Evolutionary conservation across 1,284 basidiomycete genomes (phyloP), one percentile per base, ranked within the genome.

Genomic region (Rhodotorula glutinis): DNA sequence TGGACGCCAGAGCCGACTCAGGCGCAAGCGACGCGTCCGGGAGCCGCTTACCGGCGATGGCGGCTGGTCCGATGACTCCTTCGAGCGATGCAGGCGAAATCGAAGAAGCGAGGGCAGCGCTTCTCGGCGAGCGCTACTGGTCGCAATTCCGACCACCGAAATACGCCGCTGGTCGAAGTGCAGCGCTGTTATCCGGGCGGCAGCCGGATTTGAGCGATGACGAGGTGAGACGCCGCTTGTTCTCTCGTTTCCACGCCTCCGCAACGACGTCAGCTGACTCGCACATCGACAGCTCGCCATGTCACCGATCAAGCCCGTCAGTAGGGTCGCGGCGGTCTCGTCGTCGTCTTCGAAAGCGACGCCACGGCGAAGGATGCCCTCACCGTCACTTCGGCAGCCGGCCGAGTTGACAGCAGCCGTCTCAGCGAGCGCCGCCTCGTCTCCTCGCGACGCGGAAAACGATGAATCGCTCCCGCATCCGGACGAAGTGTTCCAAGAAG

Each of bases 71-170:
- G 1, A 13, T 47, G 47, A 54, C 63, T 5, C 62, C 61, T 2
- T 46, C 62, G 21, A 64, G 62, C 52, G 66, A 68, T 29, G 25
- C 51, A 10, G 66, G 66, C 23, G 66, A 68, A 46, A 23, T 46
- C 23, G 66, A 68, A 43, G 66, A 68, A 21, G 25, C 30, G 21
- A 33, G 57, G 21, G 61, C 66, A 0, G 27, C 30, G 1, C n/a
- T 59, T 11, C 44, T 60, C 13, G 60, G 63, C 17, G 53, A 55
- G 21, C 38, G 47, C 19, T 68, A 68, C 47, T 68, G 66, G 66
- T 23, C 5, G 8, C 19, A 23, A 3, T 11, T 33, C 11, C 8
- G 16, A 8, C 16, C 25, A 25, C 38, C 17, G 5, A 5, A 1
- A 5, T n/a, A 27, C 47, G 29, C 7, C 23, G 1, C n/a, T 2